Evolutionary conservation across 179 eudicot species (phyloP), one percentile per base, ranked within the genome.

Genomic region (Beta lomatogona): DNA sequence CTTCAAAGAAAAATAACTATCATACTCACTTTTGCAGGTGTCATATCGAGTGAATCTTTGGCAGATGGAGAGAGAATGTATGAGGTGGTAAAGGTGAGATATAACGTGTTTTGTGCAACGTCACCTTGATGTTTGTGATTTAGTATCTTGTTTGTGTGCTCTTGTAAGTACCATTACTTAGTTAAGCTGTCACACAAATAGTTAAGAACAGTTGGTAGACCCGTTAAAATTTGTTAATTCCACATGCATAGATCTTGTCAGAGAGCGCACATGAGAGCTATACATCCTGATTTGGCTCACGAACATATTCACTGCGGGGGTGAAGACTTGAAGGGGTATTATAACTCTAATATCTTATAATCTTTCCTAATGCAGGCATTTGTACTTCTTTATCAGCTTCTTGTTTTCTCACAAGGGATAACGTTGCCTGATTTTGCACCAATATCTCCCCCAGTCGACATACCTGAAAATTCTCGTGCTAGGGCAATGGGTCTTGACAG

Each of bases 301-400:
- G 45, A 60, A 63, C 67, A 9, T n/a, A n/a, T 45, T 52, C 77
- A 57, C 48, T 57, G 0, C 0, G 14, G 28, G n/a, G 22, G 18
- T 31, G 77, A 55, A 74, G 64, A 53, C 18, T 31, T 31, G 77
- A 55, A 74, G 64, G 25, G 64, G 25, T 36, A 9, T 7, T 75
- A 16, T 55, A 18, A 0, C 16, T 13, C 9, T 71, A 73, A 78
- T 82, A 59, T 73, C 45, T 28, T 69, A 18, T 31, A 10, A 25
- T 65, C 50, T 18, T 41, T 82, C 31, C 10, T 55, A 54, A 78
- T 58, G 68, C 83, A 95, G 99, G 93, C 88, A 68, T 92, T 94
- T 86, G 93, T 94, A 46, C 92, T 95, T 73, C 91, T 89, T 77
- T 91, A 88, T 89, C 99, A 95, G 84, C 91, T 95, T 77, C 97